Conservation (phyloP, 2,329 filamentous ascomycete species). For the Hymenoscyphus fructigenus region DNA sequence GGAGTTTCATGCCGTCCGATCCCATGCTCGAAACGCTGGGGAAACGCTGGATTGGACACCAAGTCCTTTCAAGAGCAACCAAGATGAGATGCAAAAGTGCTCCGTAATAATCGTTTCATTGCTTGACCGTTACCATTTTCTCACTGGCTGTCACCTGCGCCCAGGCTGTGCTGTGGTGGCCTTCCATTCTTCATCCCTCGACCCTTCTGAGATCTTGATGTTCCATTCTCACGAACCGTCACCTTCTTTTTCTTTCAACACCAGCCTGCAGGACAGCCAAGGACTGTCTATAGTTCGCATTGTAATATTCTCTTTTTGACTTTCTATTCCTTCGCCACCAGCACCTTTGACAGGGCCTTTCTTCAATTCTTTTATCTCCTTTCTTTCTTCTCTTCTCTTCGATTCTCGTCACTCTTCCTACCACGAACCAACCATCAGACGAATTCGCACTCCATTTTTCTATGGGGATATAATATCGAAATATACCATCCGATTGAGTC, state of each 20-base stretch:
- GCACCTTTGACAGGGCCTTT: conserved; percentile 33
- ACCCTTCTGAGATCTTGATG: not conserved
- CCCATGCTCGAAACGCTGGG: conserved; percentile 6
- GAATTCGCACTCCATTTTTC: conserved; percentile 8
- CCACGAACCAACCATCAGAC: not conserved
- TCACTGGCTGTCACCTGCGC: not conserved
- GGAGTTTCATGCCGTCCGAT: conserved; percentile 13
- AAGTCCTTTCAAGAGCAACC: not conserved
- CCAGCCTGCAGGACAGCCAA: conserved; percentile 24
- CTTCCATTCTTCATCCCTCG: conserved; percentile 3
- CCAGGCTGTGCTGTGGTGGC: not conserved
- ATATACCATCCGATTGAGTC: conserved; percentile 7
- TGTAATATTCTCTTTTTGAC: conserved; percentile 12
- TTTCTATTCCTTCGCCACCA: conserved; percentile 20
- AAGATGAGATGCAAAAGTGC: conserved; percentile 9
- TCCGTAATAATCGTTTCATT: conserved; percentile 5
- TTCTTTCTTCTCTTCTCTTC: not conserved
- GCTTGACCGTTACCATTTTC: not conserved
- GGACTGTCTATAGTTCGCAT: conserved; percentile 16
- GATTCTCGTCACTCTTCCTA: not conserved
- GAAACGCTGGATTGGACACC: not conserved
- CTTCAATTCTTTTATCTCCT: conserved; percentile 15
- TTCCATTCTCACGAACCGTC: conserved; percentile 6
- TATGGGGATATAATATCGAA: conserved; percentile 8
- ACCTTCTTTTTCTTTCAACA: conserved; percentile 14